phyloP scores from a whole-genome alignment of 352 stramenopile species.

The Globisporangium mamillatum region DNA sequence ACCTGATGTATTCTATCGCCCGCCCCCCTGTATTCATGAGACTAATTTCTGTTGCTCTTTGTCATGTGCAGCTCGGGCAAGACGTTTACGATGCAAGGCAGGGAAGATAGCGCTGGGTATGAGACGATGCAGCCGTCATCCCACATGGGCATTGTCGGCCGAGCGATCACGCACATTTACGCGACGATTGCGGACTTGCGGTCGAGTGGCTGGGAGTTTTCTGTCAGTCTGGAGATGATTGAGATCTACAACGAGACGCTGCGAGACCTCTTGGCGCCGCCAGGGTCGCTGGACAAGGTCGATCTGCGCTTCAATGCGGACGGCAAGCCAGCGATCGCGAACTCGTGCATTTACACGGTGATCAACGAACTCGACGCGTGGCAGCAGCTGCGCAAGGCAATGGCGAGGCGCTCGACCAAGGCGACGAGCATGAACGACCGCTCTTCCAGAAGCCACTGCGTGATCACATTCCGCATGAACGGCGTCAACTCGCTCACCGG shows the following conservation, averaged over 20 bases:
- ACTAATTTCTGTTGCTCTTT: background rate
- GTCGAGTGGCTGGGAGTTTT: slow-evolving; percentile 73
- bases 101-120: slow-evolving; percentile 32
- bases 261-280: slow-evolving; percentile 87
- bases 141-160: slow-evolving; percentile 79
- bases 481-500: slow-evolving; percentile 62
- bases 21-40: background rate
- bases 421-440: slow-evolving; percentile 83
- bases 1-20: background rate
- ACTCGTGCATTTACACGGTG: slow-evolving; percentile 59
- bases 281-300: slow-evolving; percentile 60
- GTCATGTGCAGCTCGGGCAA: slow-evolving; percentile 61
- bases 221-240: slow-evolving; percentile 82
- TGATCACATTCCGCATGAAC: slow-evolving; percentile 76
- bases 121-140: slow-evolving; percentile 39
- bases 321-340: slow-evolving; percentile 61
- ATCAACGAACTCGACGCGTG: slow-evolving; percentile 59
- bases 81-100: slow-evolving; percentile 87
- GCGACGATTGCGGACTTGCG: slow-evolving; percentile 54
- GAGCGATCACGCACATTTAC: slow-evolving; percentile 79
- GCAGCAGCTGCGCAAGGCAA: slow-evolving; percentile 59
- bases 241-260: slow-evolving; percentile 99
- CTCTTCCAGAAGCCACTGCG: slow-evolving; percentile 82
- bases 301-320: slow-evolving; percentile 66
- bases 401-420: slow-evolving; percentile 69